Evolutionary conservation across 2,329 filamentous ascomycete species (phyloP), one percentile per base, ranked within the genome.

Genomic region (Phaeosphaeriaceae sp.): DNA sequence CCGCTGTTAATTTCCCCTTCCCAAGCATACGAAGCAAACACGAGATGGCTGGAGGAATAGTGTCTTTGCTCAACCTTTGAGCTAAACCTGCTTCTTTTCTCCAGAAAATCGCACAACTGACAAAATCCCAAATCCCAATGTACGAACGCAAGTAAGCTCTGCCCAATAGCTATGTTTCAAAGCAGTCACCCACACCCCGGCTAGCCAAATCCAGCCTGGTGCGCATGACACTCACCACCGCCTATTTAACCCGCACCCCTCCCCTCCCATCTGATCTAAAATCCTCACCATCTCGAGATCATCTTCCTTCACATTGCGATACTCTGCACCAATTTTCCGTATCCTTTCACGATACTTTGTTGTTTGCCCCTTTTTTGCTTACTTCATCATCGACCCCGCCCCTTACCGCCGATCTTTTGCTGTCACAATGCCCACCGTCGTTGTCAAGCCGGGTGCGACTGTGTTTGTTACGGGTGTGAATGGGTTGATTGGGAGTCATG

Each of bases 391-490:
- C 39, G 35, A 44, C 41, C 18, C 37, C 38, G 44, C 43, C 58
- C 50, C 56, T 52, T 42, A 51, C 35, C 17, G 52, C 44, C 34
- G 3, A 45, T n/a, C 51, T 32, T 48, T 46, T 37, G 12, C 5
- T 40, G 21, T 35, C 46, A 49, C 6, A 18, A 65, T 66, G 56
- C 48, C 52, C 37, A 52, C 54, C 7, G 46, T 60, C 13, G 43
- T 52, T 13, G 48, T 70, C 13, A 41, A 60, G 1, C 60, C 66
- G 3, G 67, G 64, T 26, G 56, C 61, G 15, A 63, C 52, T 4
- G 40, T 74, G 21, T 61, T 75, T 7, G 67, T 74, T 2, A 74
- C 72, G 0, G 72, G 71, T 9, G 65, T 59, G 6, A 74, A 70
- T 49, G 71, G 72, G 11, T 54, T 72, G 16, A 66, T 74, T 20